Conservation (phyloP, 495 filamentous ascomycete species). For the Hyphodiscus hymeniophilus region DNA sequence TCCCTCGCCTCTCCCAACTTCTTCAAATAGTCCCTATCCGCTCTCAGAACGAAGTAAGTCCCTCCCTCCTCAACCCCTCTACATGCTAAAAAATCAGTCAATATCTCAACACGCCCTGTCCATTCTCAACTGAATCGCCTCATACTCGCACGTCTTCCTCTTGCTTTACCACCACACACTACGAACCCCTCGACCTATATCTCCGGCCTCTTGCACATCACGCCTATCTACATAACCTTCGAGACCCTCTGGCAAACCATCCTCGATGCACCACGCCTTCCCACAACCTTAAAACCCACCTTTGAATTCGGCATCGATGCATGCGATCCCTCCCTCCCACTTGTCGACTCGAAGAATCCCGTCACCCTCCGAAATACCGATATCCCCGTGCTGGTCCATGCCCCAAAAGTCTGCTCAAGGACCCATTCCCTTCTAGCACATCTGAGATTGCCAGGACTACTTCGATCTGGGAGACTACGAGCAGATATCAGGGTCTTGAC, state of each 20-base stretch:
- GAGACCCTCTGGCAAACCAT: conserved; percentile 31
- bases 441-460: conserved; percentile 10
- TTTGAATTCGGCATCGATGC: conserved; percentile 8
- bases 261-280: conserved; percentile 10
- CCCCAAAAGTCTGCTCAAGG: conserved; percentile 4
- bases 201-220: conserved; percentile 33
- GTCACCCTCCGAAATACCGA: not conserved
- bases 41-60: conserved; percentile 14
- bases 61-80: not conserved
- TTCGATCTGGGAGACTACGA: conserved; percentile 14
- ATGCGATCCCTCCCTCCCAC: not conserved
- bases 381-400: not conserved
- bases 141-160: conserved; percentile 36
- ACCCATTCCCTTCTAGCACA: conserved; percentile 11
- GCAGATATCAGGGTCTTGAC: conserved; percentile 17
- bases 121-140: conserved; percentile 39
- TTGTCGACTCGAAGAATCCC: not conserved
- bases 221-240: conserved; percentile 37
- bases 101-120: conserved; percentile 26
- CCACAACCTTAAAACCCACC: conserved; percentile 4
- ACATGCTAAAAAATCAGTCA: conserved; percentile 9
- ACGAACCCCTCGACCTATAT: conserved; percentile 29
- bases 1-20: conserved; percentile 5
- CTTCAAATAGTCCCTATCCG: conserved; percentile 5
- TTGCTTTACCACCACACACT: conserved; percentile 35